A percentile compares a stretch with the other conserved stretches of the same genome.
phyloP scores from a whole-genome alignment of 2,329 filamentous ascomycete genomes.

The Hypoxylon sp. region DNA sequence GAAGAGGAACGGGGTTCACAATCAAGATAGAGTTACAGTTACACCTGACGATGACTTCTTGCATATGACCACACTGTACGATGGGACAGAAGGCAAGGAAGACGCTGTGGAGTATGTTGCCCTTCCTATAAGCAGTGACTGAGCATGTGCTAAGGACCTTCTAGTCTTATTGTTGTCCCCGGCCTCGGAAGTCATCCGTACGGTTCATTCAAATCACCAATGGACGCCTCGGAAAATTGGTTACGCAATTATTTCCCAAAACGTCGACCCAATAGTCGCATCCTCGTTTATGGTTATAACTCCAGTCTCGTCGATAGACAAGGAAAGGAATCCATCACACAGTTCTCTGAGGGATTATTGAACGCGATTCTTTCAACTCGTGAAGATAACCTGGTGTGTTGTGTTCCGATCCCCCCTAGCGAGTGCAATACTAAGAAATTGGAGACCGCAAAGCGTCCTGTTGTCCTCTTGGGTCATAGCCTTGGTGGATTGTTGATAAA shows the following conservation, averaged over 20 bases:
- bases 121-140: background rate
- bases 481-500: background rate
- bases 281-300: background rate
- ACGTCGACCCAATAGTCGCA: background rate
- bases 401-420: background rate
- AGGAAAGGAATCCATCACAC: background rate
- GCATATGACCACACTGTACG: background rate
- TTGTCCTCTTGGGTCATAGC: background rate
- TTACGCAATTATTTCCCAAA: background rate
- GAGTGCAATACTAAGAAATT: background rate
- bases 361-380: background rate
- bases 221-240: background rate
- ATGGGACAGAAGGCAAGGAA: background rate
- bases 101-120: background rate
- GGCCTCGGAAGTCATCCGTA: background rate
- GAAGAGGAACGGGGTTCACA: background rate
- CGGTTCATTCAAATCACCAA: background rate
- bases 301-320: background rate
- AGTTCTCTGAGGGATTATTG: background rate
- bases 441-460: background rate
- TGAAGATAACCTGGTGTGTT: too few species aligned
- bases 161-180: background rate
- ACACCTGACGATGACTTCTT: background rate
- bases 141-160: background rate
- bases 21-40: background rate